Evolutionary conservation across 352 stramenopile species (phyloP).

Genomic region (Pythium plurisporium): DNA sequence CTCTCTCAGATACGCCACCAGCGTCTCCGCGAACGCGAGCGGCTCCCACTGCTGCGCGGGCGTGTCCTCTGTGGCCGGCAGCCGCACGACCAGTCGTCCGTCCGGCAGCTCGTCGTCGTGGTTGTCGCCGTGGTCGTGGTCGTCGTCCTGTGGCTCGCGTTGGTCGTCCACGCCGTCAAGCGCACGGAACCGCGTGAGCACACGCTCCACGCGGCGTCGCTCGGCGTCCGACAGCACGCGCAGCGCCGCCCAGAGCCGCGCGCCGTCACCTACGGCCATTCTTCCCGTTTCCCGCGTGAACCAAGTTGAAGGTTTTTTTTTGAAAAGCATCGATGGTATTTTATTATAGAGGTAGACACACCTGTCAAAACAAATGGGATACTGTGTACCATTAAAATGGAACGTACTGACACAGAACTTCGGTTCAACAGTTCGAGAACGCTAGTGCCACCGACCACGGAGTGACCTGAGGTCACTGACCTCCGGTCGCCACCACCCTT

Average conservation of each 20-base stretch:
- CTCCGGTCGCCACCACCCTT: background rate
- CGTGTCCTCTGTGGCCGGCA: background rate
- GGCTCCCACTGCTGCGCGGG: constrained; percentile 11
- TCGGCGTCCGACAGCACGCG: constrained; percentile 9
- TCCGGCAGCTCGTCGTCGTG: background rate
- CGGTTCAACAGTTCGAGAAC: background rate
- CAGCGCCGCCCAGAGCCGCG: constrained; percentile 9
- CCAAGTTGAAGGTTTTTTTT: background rate
- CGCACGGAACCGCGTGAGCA: constrained; percentile 1
- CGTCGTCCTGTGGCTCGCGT: too few species aligned
- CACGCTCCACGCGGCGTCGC: background rate
- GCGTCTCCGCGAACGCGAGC: constrained; percentile 2
- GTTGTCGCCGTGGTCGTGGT: background rate
- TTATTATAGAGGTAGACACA: background rate
- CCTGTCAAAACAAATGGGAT: background rate
- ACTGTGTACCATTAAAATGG: background rate
- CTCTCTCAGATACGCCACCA: constrained; percentile 5
- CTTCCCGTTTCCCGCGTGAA: background rate
- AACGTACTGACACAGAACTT: constrained; percentile 6
- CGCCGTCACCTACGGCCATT: background rate
- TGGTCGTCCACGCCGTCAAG: background rate
- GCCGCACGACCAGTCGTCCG: background rate
- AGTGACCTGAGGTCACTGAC: background rate
- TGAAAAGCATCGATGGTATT: background rate
- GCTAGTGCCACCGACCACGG: constrained; percentile 8